Percentiles rank a stretch among this genome's conserved stretches.
Evolutionary conservation across 768 basidiomycete species (phyloP).

Genomic region (Lyophyllum shimeji): DNA sequence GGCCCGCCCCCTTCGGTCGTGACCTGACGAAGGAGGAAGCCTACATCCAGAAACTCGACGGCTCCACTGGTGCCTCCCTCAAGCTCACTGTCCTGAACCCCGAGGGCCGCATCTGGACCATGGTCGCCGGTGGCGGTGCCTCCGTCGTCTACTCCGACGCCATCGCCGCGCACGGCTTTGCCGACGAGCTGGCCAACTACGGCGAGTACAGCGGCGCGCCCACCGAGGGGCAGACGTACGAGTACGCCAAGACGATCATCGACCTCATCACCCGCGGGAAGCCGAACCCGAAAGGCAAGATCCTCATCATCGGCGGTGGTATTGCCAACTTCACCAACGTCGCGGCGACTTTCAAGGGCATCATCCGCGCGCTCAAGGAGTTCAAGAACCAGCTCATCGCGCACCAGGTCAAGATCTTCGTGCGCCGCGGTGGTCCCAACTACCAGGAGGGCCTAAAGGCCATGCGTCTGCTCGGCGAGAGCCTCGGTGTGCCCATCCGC

Average conservation of each 20-base stretch:
- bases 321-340: constrained; percentile 99
- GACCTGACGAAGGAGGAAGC: constrained; percentile 98
- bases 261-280: constrained; percentile 93
- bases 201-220: constrained; percentile 99
- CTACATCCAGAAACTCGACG: constrained; percentile 98
- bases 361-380: constrained; percentile 95
- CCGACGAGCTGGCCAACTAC: constrained; percentile 98
- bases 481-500: constrained; percentile 93
- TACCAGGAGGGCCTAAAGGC: constrained; percentile 98
- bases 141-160: constrained; percentile 72
- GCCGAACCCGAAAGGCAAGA: constrained; percentile 85
- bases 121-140: constrained; percentile 97
- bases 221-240: constrained; percentile 97
- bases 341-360: constrained; percentile 99
- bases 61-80: constrained; percentile 94
- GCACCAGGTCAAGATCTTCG: constrained; percentile 91
- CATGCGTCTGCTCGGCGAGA: constrained; percentile 96
- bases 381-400: constrained; percentile 82
- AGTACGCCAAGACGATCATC: constrained; percentile 98
- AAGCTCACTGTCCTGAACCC: constrained; percentile 96
- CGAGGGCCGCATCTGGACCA: constrained; percentile 97
- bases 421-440: constrained; percentile 98
- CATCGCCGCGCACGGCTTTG: constrained; percentile 90
- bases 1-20: constrained; percentile 95
- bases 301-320: constrained; percentile 99